phyloP scores from a whole-genome alignment of 73 alveolate species.

The Paramecium octaurelia region DNA sequence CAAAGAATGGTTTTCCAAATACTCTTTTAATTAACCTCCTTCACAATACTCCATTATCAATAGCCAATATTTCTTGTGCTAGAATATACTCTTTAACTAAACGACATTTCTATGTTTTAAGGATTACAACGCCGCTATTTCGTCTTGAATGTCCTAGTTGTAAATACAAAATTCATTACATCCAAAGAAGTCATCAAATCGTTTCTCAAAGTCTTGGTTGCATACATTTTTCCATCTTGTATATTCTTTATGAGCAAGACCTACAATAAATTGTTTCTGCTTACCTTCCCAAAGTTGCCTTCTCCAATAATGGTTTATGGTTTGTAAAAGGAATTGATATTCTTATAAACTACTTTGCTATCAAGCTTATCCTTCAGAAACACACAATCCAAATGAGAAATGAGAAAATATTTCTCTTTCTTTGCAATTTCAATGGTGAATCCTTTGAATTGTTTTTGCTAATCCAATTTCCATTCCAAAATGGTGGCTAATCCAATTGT shows the following conservation, averaged over 20 bases:
- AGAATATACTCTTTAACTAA: neutral
- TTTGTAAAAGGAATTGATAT: neutral
- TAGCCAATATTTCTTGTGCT: neutral
- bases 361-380: neutral
- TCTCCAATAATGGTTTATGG: neutral
- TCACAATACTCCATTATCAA: slow-evolving; percentile 5
- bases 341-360: neutral
- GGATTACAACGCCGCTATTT: neutral
- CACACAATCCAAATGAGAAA: neutral
- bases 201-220: neutral
- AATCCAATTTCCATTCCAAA: neutral
- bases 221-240: neutral
- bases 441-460: neutral
- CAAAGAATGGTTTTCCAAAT: neutral
- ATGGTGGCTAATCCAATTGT: neutral
- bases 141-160: neutral
- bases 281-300: neutral
- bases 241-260: neutral
- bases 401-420: neutral
- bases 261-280: neutral
- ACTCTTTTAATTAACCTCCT: neutral
- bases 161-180: neutral
- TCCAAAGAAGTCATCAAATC: neutral
- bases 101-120: neutral
- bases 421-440: neutral